A percentile compares a stretch with the other conserved stretches of the same genome.
phyloP scores from a whole-genome alignment of 2,329 filamentous ascomycete species.

The Gaeumannomyces sp. region DNA sequence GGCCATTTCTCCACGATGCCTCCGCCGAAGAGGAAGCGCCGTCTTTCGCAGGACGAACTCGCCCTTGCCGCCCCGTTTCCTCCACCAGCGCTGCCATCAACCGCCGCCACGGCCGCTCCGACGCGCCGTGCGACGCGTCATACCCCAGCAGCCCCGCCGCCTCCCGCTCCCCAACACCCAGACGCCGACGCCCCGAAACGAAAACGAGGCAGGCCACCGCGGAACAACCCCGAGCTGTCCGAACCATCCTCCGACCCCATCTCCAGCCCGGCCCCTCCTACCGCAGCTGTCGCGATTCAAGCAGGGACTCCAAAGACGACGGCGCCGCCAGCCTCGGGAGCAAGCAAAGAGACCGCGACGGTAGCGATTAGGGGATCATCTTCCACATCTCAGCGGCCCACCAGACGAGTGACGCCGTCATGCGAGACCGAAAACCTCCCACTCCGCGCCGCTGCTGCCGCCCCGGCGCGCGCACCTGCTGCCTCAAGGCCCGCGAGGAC shows the following conservation, averaged over 20 bases:
- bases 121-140: slow-evolving; percentile 29
- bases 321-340: slow-evolving; percentile 35
- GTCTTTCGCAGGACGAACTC: slow-evolving; percentile 14
- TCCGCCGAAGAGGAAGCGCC: slow-evolving; percentile 26
- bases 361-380: not conserved
- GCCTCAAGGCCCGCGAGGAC: not conserved
- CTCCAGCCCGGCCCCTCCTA: not conserved
- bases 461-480: not conserved
- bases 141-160: slow-evolving; percentile 22
- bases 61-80: not conserved
- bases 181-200: slow-evolving; percentile 1
- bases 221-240: not conserved
- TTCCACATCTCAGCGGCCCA: not conserved
- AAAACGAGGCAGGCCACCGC: not conserved
- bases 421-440: not conserved
- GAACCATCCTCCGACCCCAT: not conserved
- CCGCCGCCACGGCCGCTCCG: slow-evolving; percentile 4
- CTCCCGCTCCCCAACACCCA: not conserved
- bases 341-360: not conserved
- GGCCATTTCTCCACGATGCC: slow-evolving; percentile 17
- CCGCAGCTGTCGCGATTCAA: not conserved
- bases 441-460: not conserved
- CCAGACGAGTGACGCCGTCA: not conserved
- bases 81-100: slow-evolving; percentile 2
- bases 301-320: slow-evolving; percentile 20